phyloP scores from a whole-genome alignment of 2,329 filamentous ascomycete genomes.

The Cytospora chrysosperma region DNA sequence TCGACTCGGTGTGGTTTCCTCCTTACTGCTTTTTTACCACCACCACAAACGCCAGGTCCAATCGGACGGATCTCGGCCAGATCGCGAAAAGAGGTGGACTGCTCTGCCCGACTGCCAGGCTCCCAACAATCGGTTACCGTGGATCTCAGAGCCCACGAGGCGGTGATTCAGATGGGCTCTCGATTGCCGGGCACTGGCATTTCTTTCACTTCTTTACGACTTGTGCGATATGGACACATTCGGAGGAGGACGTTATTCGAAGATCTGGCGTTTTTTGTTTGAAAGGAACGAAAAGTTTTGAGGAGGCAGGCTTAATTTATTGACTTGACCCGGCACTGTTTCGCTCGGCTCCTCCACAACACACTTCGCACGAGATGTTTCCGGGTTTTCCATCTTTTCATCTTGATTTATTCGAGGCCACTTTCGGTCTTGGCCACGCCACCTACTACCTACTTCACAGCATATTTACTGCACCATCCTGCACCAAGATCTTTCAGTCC shows the following conservation, averaged over 20 bases:
- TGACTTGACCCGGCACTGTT: not conserved
- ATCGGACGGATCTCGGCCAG: not conserved
- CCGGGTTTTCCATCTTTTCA: too few relatives aligned
- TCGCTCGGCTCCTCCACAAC: too few relatives aligned
- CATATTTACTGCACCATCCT: conserved; percentile 12
- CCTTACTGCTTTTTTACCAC: not conserved
- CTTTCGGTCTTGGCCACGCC: not conserved
- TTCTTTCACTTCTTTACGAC: not conserved
- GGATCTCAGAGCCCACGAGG: not conserved
- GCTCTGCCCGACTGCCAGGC: not conserved
- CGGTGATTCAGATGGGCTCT: too few relatives aligned
- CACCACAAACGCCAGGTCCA: not conserved
- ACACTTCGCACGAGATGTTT: too few relatives aligned
- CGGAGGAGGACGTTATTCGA: too few relatives aligned
- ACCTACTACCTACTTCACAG: not conserved
- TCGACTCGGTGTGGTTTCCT: not conserved
- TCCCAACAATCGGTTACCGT: not conserved
- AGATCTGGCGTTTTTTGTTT: not conserved
- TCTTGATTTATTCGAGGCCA: not conserved
- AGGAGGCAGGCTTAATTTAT: too few relatives aligned
- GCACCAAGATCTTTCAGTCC: not conserved
- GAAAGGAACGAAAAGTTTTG: not conserved
- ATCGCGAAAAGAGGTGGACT: not conserved
- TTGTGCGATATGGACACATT: not conserved
- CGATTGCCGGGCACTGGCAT: not conserved